phyloP scores from a whole-genome alignment of 1,139 yeast species.

The Casaregolazyma lundiana region DNA sequence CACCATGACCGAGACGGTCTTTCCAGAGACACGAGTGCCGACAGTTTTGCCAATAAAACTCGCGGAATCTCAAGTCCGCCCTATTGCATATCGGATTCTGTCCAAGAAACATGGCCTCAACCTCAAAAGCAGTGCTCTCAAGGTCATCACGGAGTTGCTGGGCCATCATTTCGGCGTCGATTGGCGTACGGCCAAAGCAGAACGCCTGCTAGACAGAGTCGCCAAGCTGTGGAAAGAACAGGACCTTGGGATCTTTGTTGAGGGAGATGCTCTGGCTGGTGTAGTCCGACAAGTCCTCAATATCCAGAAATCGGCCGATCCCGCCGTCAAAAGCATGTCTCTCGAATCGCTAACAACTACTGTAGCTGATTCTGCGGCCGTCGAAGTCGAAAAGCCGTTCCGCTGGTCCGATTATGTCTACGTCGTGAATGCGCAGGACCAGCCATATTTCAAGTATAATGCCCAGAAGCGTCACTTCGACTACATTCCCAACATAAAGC shows the following conservation, averaged over 20 bases:
- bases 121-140: slow-evolving; percentile 79
- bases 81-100: slow-evolving; percentile 81
- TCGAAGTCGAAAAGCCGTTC: slow-evolving; percentile 14
- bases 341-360: slow-evolving; percentile 1
- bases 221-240: slow-evolving; percentile 85
- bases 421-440: slow-evolving; percentile 59
- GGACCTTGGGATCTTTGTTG: slow-evolving; percentile 80
- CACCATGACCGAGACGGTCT: slow-evolving; percentile 1
- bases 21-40: slow-evolving; percentile 1
- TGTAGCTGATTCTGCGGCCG: not conserved
- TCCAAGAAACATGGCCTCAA: slow-evolving; percentile 92
- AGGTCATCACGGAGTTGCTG: slow-evolving; percentile 62
- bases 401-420: slow-evolving; percentile 70
- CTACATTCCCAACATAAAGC: slow-evolving; percentile 22
- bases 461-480: slow-evolving; percentile 61
- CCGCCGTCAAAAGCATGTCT: not conserved
- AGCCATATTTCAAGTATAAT: slow-evolving; percentile 66
- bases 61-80: slow-evolving; percentile 78
- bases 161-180: slow-evolving; percentile 77
- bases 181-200: slow-evolving; percentile 72
- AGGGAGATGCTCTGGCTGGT: slow-evolving; percentile 61
- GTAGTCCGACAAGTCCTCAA: slow-evolving; percentile 53
- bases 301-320: slow-evolving; percentile 9
- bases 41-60: slow-evolving; percentile 64
- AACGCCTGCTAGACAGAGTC: slow-evolving; percentile 68